phyloP scores from a whole-genome alignment of 768 basidiomycete genomes.

The Auriscalpium vulgare region DNA sequence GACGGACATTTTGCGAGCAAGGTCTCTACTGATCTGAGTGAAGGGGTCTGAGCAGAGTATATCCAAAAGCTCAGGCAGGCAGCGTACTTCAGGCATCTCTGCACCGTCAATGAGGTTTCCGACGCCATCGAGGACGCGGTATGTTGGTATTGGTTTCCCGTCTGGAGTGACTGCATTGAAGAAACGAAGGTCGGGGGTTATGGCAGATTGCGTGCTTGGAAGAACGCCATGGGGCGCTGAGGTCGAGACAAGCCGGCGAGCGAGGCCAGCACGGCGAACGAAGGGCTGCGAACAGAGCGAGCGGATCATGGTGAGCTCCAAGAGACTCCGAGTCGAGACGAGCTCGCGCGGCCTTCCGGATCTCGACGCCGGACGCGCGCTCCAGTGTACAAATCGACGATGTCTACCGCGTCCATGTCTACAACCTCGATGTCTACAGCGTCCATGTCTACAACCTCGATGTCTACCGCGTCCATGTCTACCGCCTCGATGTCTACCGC shows the following conservation, averaged over 20 bases:
- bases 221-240: slow-evolving; percentile 26
- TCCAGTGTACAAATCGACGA: too few species aligned
- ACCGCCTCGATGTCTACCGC: too few species aligned
- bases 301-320: slow-evolving; percentile 12
- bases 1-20: slow-evolving; percentile 56
- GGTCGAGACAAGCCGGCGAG: slow-evolving; percentile 13
- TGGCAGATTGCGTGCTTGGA: slow-evolving; percentile 45
- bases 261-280: not conserved
- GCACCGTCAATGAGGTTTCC: slow-evolving; percentile 71
- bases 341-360: too few species aligned
- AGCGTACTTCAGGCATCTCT: slow-evolving; percentile 61
- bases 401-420: too few species aligned
- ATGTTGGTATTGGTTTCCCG: slow-evolving; percentile 70
- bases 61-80: not conserved
- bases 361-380: too few species aligned
- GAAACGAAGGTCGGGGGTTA: slow-evolving; percentile 65
- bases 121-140: slow-evolving; percentile 74
- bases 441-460: too few species aligned
- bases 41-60: not conserved
- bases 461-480: too few species aligned
- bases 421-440: too few species aligned
- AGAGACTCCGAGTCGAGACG: slow-evolving; percentile 9
- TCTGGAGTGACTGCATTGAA: slow-evolving; percentile 68
- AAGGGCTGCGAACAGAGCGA: not conserved
- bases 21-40: slow-evolving; percentile 53